Percentiles rank a stretch among this genome's conserved stretches.
phyloP scores from a whole-genome alignment of 441 rosid species.

The Metrosideros polymorpha region DNA sequence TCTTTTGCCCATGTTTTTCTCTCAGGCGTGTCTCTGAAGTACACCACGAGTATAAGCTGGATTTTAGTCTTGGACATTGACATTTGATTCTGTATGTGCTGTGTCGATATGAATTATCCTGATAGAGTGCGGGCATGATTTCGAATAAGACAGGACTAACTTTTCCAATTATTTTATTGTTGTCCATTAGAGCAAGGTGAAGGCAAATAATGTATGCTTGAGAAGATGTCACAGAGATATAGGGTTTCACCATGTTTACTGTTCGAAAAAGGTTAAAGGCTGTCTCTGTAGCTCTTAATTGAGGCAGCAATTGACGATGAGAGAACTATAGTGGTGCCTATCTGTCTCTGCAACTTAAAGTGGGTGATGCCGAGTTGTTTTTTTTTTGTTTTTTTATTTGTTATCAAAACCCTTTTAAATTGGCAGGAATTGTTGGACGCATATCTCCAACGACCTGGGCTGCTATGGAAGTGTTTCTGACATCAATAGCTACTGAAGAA shows the following conservation, averaged over 20 bases:
- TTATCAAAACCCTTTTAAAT: neutral
- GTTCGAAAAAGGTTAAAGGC: neutral
- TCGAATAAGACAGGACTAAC: neutral
- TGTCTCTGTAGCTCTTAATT: neutral
- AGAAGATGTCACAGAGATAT: neutral
- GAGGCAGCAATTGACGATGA: neutral
- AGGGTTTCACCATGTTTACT: neutral
- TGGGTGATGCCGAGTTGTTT: neutral
- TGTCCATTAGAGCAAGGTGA: neutral
- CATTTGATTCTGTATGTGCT: neutral
- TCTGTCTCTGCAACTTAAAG: neutral
- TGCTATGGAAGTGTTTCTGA: constrained; percentile 88
- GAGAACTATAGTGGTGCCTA: neutral
- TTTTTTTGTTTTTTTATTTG: neutral
- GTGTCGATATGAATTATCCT: neutral
- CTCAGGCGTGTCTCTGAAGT: neutral
- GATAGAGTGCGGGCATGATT: neutral
- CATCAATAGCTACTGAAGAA: constrained; percentile 77
- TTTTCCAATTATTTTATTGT: neutral
- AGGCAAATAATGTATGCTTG: neutral
- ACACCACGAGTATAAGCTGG: neutral
- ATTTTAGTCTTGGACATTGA: neutral
- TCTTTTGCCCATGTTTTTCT: neutral
- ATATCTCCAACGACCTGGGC: constrained; percentile 95
- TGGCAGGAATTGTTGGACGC: constrained; percentile 92